Evolutionary conservation across 352 stramenopile species (phyloP).

Genomic region (Pythium rishiriense): DNA sequence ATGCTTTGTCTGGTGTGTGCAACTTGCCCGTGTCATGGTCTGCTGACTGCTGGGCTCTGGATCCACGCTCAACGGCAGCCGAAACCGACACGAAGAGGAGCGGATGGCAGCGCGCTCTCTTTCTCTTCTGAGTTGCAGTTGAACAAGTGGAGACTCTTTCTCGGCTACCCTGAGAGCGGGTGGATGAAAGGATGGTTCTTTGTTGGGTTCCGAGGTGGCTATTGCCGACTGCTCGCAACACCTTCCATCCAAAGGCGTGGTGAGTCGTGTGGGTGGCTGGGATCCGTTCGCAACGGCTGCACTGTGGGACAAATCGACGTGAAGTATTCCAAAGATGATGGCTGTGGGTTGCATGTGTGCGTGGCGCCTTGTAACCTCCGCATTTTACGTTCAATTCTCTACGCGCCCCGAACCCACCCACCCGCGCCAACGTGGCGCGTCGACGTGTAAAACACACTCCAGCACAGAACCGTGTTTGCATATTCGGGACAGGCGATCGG

Average conservation of each 20-base stretch:
- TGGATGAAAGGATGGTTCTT: background rate
- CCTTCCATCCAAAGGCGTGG: too few species aligned
- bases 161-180: background rate
- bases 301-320: background rate
- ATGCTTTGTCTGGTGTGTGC: background rate
- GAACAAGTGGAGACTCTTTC: background rate
- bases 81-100: background rate
- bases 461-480: background rate
- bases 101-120: too few species aligned
- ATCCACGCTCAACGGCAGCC: background rate
- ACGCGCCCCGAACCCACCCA: too few species aligned
- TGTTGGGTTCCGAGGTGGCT: background rate
- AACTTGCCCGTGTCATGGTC: background rate
- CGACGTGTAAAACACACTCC: background rate
- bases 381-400: too few species aligned
- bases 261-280: too few species aligned
- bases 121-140: background rate
- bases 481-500: background rate
- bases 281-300: too few species aligned
- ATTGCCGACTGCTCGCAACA: too few species aligned
- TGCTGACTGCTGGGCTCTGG: background rate
- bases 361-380: background rate
- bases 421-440: background rate
- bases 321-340: background rate
- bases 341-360: background rate